Evolutionary conservation across 2,329 filamentous ascomycete species (phyloP).

Genomic region (Penicillium sp.): DNA sequence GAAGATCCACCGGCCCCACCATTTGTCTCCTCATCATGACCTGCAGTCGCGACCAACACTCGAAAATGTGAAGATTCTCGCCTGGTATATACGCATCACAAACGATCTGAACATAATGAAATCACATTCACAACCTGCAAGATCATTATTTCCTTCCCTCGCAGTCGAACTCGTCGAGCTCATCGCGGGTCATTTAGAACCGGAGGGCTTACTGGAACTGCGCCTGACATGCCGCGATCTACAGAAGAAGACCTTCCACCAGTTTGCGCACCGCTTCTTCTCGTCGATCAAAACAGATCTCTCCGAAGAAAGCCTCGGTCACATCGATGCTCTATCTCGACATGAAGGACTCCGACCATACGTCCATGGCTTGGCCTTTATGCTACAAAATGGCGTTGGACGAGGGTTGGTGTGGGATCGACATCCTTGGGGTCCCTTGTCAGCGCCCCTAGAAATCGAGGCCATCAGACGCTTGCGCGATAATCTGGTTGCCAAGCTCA

Average conservation of each 20-base stretch:
- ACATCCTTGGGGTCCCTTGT: conserved; percentile 30
- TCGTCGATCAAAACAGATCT: conserved; percentile 28
- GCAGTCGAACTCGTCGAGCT: conserved; percentile 29
- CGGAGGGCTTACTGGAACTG: conserved; percentile 20
- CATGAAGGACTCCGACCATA: conserved; percentile 20
- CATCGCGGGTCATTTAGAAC: conserved; percentile 17
- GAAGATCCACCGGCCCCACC: conserved; percentile 16
- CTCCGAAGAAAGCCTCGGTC: conserved; percentile 25
- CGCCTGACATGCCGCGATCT: conserved; percentile 26
- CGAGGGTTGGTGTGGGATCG: conserved; percentile 28
- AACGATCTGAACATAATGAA: conserved; percentile 2
- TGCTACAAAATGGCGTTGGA: conserved; percentile 27
- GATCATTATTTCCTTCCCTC: conserved; percentile 13
- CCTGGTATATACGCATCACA: neutral
- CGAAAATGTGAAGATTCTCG: neutral
- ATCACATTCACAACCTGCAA: neutral
- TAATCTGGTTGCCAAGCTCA: conserved; percentile 23
- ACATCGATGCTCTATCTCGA: conserved; percentile 23
- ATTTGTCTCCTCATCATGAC: conserved; percentile 5
- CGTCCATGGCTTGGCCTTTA: conserved; percentile 28
- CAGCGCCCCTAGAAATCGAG: conserved; percentile 25
- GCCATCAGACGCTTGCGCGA: conserved; percentile 24
- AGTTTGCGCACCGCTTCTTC: conserved; percentile 29
- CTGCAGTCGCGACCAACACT: neutral
- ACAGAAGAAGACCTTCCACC: conserved; percentile 30